Conservation (phyloP, 371 early-diverging fungal genomes). For the Entomophthora muscae region DNA sequence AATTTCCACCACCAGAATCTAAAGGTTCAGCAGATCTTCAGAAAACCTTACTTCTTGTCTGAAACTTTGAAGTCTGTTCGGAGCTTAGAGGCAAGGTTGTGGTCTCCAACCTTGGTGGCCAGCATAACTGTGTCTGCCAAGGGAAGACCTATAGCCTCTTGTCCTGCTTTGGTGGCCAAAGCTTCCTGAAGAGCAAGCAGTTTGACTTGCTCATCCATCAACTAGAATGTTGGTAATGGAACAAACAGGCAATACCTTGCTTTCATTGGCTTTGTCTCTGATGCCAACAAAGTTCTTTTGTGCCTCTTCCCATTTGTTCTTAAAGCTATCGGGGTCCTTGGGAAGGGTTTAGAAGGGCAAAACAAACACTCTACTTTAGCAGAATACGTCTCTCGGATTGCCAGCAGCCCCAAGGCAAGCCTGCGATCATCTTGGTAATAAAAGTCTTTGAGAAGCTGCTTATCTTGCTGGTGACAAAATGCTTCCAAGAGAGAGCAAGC, state of each 20-base stretch:
- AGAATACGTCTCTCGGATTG: conserved; percentile 35
- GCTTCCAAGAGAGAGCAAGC: conserved; percentile 69
- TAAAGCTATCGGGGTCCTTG: neutral
- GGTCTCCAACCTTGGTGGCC: conserved; percentile 52
- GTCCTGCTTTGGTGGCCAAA: conserved; percentile 47
- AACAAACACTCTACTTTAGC: conserved; percentile 18
- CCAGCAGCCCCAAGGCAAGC: conserved; percentile 49
- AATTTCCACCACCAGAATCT: conserved; percentile 75
- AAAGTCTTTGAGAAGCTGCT: conserved; percentile 67
- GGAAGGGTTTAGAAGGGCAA: conserved; percentile 14
- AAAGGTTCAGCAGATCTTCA: conserved; percentile 1
- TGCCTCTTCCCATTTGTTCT: neutral
- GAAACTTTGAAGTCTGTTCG: conserved; percentile 74
- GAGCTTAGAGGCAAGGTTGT: conserved; percentile 50
- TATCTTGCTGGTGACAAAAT: conserved; percentile 58
- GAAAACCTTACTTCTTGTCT: conserved; percentile 44
- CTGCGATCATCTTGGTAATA: conserved; percentile 87
- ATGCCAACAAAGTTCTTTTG: neutral
- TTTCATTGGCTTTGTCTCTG: neutral
- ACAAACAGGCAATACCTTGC: neutral
- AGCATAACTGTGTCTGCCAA: conserved; percentile 74
- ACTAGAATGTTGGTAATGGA: neutral
- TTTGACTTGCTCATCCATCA: conserved; percentile 14
- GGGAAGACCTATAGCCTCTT: conserved; percentile 48
- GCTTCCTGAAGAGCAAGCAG: conserved; percentile 52